Conservation (phyloP, 768 basidiomycete genomes). For the Amanita jacksonii region DNA sequence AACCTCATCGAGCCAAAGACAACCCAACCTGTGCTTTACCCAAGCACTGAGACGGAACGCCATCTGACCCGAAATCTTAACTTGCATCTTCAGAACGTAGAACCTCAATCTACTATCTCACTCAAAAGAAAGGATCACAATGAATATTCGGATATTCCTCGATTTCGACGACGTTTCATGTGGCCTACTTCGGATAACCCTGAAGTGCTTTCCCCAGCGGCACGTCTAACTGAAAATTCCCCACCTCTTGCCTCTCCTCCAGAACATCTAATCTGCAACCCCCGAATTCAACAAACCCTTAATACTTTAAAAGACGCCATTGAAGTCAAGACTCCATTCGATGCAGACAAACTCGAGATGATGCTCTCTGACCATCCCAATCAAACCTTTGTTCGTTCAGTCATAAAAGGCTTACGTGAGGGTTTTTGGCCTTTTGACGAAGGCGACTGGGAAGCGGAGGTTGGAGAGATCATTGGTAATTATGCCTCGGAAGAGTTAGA, state of each 20-base stretch:
- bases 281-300: conserved; percentile 8
- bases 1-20: conserved; percentile 1
- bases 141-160: conserved; percentile 1
- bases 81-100: background rate
- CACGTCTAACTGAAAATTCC: conserved; percentile 10
- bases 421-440: conserved; percentile 26
- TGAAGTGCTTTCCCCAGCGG: conserved; percentile 11
- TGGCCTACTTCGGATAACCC: conserved; percentile 4
- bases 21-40: background rate
- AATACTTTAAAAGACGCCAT: conserved; percentile 11
- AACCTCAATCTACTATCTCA: background rate
- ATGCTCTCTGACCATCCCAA: too few species aligned
- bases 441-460: too few species aligned
- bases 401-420: too few species aligned
- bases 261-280: conserved; percentile 14
- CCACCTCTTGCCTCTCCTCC: too few species aligned
- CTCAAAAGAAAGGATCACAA: background rate
- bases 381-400: too few species aligned
- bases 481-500: too few species aligned
- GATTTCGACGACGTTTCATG: conserved; percentile 7
- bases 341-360: conserved; percentile 18
- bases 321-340: conserved; percentile 19
- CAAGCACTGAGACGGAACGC: background rate
- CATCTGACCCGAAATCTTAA: too few species aligned
- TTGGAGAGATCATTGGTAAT: too few species aligned